These are phyloP conservation scores for Cerrena zonata DNA, from an alignment of 1,284 basidiomycete species.

Conservation along the genomic window DNA sequence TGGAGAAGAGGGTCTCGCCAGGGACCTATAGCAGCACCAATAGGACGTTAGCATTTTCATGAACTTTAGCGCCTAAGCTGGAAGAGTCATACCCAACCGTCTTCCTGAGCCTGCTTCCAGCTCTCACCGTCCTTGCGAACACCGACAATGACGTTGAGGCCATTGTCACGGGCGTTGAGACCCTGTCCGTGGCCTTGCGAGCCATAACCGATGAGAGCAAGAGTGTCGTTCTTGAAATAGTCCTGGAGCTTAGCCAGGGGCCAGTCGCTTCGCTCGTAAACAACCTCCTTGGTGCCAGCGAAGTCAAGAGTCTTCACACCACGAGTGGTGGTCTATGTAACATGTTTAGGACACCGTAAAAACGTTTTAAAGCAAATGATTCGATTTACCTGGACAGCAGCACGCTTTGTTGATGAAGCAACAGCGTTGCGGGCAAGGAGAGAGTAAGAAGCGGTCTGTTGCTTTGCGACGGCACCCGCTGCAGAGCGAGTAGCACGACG, in stretches of 20 bases:
- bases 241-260: conserved; percentile 95
- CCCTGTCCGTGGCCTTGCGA: conserved; percentile 99
- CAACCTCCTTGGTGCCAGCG: conserved; percentile 89
- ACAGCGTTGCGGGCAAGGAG: conserved; percentile 54
- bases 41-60: neutral
- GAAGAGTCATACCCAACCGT: conserved; percentile 77
- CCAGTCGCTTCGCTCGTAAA: conserved; percentile 99
- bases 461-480: conserved; percentile 38
- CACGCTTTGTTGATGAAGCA: conserved; percentile 33
- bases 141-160: conserved; percentile 97
- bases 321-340: conserved; percentile 34
- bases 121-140: conserved; percentile 94
- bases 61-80: neutral
- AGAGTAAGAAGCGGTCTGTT: conserved; percentile 66
- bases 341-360: neutral
- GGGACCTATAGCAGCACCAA: conserved; percentile 55
- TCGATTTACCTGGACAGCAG: conserved; percentile 14
- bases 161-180: conserved; percentile 97
- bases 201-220: conserved; percentile 97
- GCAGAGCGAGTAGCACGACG: conserved; percentile 51
- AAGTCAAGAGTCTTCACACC: conserved; percentile 98
- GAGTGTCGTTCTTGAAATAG: conserved; percentile 99
- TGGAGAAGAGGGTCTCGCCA: conserved; percentile 96
- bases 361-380: neutral
- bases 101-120: conserved; percentile 93